A percentile compares a stretch with the other conserved stretches of the same genome.
These are phyloP conservation scores for Cyclostephanos invisitatus DNA, from an alignment of 108 stramenopile species.

Conservation along the genomic window DNA sequence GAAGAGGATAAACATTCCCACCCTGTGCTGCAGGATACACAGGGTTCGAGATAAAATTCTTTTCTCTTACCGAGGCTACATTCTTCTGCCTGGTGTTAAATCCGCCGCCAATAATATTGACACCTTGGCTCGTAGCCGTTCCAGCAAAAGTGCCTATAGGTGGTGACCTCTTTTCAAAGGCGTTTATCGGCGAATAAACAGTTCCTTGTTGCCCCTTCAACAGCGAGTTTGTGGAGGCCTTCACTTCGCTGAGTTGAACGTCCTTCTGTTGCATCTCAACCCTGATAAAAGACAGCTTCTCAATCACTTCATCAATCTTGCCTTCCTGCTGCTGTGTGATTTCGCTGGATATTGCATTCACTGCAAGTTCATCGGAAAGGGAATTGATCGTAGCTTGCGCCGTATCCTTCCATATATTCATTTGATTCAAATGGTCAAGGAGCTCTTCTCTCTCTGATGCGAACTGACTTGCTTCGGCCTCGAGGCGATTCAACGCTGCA, in stretches of 20 bases:
- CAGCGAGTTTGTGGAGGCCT: conserved; percentile 25
- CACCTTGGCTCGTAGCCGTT: not conserved
- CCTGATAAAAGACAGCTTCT: conserved; percentile 20
- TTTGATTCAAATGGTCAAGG: conserved; percentile 21
- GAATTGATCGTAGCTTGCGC: conserved; percentile 16
- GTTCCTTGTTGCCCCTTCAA: conserved; percentile 9
- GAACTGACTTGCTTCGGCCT: conserved; percentile 13
- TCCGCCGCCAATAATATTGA: conserved; percentile 17
- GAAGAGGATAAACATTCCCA: not conserved
- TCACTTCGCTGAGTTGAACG: conserved; percentile 23
- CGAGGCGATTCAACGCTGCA: conserved; percentile 20
- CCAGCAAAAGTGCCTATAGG: not conserved
- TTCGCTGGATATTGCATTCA: conserved; percentile 7
- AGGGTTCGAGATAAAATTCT: conserved; percentile 1
- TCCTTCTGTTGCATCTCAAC: conserved; percentile 23
- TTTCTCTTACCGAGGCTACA: conserved; percentile 8
- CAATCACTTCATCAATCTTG: conserved; percentile 12
- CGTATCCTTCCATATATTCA: conserved; percentile 25
- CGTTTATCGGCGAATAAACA: not conserved
- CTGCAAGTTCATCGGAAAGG: conserved; percentile 18
- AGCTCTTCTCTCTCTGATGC: conserved; percentile 28
- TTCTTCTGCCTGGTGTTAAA: conserved; percentile 20
- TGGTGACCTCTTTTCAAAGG: not conserved
- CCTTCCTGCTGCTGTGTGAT: conserved; percentile 1
- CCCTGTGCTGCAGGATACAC: not conserved